Percentiles rank a stretch among this genome's conserved stretches.
phyloP scores from a whole-genome alignment of 805 yeast genomes.

The Scheffersomyces ergatensis region DNA sequence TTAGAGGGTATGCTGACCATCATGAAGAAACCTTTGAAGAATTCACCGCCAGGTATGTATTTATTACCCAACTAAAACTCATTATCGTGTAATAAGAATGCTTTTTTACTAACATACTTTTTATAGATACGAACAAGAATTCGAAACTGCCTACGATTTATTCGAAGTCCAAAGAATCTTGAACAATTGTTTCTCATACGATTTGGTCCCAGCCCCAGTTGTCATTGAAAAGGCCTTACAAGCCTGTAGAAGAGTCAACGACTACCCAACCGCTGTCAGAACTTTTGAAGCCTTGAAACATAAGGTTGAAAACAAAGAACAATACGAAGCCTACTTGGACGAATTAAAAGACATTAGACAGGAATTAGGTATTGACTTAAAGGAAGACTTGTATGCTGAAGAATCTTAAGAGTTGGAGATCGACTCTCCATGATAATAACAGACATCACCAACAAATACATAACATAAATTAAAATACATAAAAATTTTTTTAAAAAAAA shows the following conservation, averaged over 20 bases:
- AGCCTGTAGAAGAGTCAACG: slow-evolving; percentile 99
- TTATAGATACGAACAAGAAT: slow-evolving; percentile 85
- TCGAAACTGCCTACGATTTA: slow-evolving; percentile 58
- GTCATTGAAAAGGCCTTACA: slow-evolving; percentile 93
- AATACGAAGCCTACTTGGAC: slow-evolving; percentile 93
- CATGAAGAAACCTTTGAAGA: slow-evolving; percentile 94
- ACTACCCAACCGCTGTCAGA: slow-evolving; percentile 97
- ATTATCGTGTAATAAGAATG: too few relatives aligned
- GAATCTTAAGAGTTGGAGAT: slow-evolving; percentile 22
- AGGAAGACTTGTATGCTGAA: slow-evolving; percentile 72
- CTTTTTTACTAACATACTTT: slow-evolving; percentile 29
- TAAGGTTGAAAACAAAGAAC: slow-evolving; percentile 93
- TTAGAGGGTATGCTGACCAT: slow-evolving; percentile 73
- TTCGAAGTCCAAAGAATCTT: slow-evolving; percentile 74
- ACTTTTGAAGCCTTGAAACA: slow-evolving; percentile 95
- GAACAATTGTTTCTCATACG: slow-evolving; percentile 97
- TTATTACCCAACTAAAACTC: neutral
- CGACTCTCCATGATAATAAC: too few relatives aligned
- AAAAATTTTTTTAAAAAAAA: too few relatives aligned
- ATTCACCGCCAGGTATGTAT: slow-evolving; percentile 71
- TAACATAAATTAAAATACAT: too few relatives aligned
- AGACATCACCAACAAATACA: too few relatives aligned
- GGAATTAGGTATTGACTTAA: slow-evolving; percentile 89
- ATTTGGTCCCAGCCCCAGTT: slow-evolving; percentile 96
- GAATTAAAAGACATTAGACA: slow-evolving; percentile 89